A percentile compares a stretch with the other conserved stretches of the same genome.
phyloP scores from a whole-genome alignment of 371 early-diverging fungal species.

The Dinochytrium kinnereticum region DNA sequence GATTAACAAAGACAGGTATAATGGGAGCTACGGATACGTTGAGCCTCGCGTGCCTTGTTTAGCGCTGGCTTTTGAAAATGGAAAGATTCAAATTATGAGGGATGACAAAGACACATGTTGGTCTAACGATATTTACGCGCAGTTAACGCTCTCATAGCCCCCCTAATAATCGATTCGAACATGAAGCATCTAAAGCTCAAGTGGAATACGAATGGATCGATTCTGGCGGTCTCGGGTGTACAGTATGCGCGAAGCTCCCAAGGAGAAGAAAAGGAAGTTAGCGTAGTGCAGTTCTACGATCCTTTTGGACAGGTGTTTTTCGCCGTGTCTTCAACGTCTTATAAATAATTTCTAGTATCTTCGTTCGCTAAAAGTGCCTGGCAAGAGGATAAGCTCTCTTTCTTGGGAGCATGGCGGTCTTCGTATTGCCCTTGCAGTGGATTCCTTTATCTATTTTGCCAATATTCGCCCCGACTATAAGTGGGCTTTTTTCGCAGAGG shows the following conservation, averaged over 20 bases:
- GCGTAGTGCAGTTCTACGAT: slow-evolving; percentile 59
- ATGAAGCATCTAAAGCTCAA: slow-evolving; percentile 49
- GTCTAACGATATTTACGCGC: too few species aligned
- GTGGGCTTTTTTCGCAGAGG: slow-evolving; percentile 51
- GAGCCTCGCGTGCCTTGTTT: slow-evolving; percentile 52
- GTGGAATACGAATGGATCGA: slow-evolving; percentile 58
- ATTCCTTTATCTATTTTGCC: slow-evolving; percentile 64
- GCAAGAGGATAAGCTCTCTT: slow-evolving; percentile 51
- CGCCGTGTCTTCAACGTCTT: too few species aligned
- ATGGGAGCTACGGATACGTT: slow-evolving; percentile 54
- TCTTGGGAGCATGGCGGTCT: slow-evolving; percentile 60
- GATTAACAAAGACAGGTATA: slow-evolving; percentile 45
- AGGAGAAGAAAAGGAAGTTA: slow-evolving; percentile 57
- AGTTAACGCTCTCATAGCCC: slow-evolving; percentile 34
- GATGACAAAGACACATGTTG: slow-evolving; percentile 55
- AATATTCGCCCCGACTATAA: slow-evolving; percentile 59
- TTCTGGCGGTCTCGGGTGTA: slow-evolving; percentile 58
- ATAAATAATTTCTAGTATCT: slow-evolving; percentile 43
- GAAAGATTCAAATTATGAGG: slow-evolving; percentile 56
- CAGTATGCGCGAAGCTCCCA: slow-evolving; percentile 47
- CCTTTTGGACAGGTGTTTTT: slow-evolving; percentile 56
- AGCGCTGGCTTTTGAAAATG: slow-evolving; percentile 61
- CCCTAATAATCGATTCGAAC: slow-evolving; percentile 57
- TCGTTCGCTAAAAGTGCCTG: slow-evolving; percentile 61
- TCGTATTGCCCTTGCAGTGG: slow-evolving; percentile 60